Percentiles rank a stretch among this genome's conserved stretches.
Conservation (phyloP, 2,329 filamentous ascomycete genomes). For the Colletotrichum limetticola region DNA sequence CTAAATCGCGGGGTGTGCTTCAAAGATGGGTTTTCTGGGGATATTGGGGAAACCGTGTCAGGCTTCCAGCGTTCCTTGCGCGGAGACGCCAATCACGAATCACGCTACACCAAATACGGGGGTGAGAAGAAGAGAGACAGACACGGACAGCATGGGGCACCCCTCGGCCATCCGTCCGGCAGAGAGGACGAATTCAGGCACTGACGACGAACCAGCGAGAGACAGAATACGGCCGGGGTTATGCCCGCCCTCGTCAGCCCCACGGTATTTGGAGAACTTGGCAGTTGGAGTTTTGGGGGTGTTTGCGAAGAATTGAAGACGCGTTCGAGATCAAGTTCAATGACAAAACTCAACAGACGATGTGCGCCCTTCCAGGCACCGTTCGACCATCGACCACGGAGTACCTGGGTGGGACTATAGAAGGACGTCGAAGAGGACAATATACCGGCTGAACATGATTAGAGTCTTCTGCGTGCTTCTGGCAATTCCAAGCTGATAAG, state of each 20-base stretch:
- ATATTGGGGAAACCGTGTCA: conserved; percentile 21
- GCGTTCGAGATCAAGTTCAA: neutral
- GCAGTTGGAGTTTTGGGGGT: neutral
- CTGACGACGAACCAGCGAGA: no score
- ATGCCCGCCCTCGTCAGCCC: conserved; percentile 3
- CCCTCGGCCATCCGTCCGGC: conserved; percentile 6
- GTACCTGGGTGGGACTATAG: conserved; percentile 5
- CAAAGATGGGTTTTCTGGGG: conserved; percentile 25
- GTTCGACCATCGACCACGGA: neutral
- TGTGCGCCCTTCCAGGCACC: neutral
- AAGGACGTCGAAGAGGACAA: neutral
- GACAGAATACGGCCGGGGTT: conserved; percentile 6
- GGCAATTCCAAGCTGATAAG: neutral
- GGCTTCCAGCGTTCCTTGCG: neutral
- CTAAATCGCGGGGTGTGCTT: conserved; percentile 23
- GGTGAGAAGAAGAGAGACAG: no score
- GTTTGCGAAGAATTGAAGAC: neutral
- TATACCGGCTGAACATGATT: neutral
- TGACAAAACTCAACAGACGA: conserved; percentile 9
- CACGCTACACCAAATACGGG: neutral
- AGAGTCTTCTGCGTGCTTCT: neutral
- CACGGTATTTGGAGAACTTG: neutral
- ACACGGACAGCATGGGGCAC: neutral
- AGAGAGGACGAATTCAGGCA: neutral
- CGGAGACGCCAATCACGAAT: neutral